Evolutionary conservation across 2,329 filamentous ascomycete species (phyloP), one percentile per base, ranked within the genome.

Genomic region (Penicillium sp.): DNA sequence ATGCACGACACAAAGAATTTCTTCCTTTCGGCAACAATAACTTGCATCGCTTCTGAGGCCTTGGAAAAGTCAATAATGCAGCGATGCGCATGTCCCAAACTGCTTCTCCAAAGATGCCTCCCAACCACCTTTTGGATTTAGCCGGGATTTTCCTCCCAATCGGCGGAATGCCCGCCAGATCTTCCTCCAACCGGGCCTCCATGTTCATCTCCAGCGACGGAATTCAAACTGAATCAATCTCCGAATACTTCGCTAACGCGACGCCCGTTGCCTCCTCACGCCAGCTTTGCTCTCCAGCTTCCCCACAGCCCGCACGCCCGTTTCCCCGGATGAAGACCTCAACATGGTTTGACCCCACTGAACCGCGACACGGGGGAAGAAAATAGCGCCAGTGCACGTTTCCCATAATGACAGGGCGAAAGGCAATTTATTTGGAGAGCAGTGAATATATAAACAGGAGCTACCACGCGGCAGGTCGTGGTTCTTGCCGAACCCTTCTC

Each of bases 101-200:
- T 46, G 43, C 43, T 31, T 31, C 4, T 27, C 43, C 24, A 27
- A 46, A 46, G 6, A 31, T 35, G 27, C 46, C 18, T 19, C 24
- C 46, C 46, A 49, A 46, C 24, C 24, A 24, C 16, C 24, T 10
- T 36, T 10, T 9, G 31, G 41, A 47, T 47, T 46, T 18, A 46
- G n/a, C 41, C 18, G 40, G 55, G 50, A 55, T 65, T 65, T 66
- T 64, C 65, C 65, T 62, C 58, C 64, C 65, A 67, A 66, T 61
- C 64, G 62, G 65, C 54, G 59, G 52, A 64, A 58, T 60, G 0
- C 27, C 31, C 18, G 6, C 10, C 31, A 40, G 37, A 60, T 55
- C 56, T 62, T 62, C 64, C 64, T 65, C 65, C 62, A 65, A 66
- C 66, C 62, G 47, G 56, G 61, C 35, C 18, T 27, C 18, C 27